These are phyloP conservation scores for Colletotrichum kahawae DNA, from an alignment of 2,329 filamentous ascomycete genomes.

Conservation along the genomic window DNA sequence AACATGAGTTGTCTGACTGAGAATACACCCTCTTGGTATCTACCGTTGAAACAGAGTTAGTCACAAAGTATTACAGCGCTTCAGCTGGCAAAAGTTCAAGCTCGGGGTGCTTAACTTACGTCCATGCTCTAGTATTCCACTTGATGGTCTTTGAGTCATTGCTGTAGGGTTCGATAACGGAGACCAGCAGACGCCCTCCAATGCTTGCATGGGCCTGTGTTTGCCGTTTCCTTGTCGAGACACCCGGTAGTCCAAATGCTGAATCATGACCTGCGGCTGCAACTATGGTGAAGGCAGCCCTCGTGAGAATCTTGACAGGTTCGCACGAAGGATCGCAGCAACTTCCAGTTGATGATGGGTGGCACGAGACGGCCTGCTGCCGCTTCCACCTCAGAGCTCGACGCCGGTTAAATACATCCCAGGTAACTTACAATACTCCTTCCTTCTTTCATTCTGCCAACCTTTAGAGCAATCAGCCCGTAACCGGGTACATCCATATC, in stretches of 20 bases:
- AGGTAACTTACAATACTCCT: not conserved
- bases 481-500: not conserved
- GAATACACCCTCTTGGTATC: not conserved
- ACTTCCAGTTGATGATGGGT: not conserved
- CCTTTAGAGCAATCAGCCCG: not conserved
- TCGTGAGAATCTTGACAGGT: not conserved
- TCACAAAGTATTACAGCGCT: rapidly evolving
- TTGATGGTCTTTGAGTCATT: rapidly evolving
- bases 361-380: not conserved
- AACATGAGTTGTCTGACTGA: not conserved
- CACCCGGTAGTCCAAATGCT: not conserved
- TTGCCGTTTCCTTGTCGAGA: not conserved
- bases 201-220: not conserved
- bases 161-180: not conserved
- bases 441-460: not conserved
- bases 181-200: not conserved
- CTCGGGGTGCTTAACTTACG: rapidly evolving
- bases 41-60: not conserved
- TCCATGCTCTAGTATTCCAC: not conserved
- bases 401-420: not conserved
- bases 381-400: not conserved
- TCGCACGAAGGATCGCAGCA: not conserved
- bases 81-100: not conserved
- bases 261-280: rapidly evolving
- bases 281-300: not conserved